phyloP scores from a whole-genome alignment of 495 filamentous ascomycete species.

The Aspergillus indologenus region DNA sequence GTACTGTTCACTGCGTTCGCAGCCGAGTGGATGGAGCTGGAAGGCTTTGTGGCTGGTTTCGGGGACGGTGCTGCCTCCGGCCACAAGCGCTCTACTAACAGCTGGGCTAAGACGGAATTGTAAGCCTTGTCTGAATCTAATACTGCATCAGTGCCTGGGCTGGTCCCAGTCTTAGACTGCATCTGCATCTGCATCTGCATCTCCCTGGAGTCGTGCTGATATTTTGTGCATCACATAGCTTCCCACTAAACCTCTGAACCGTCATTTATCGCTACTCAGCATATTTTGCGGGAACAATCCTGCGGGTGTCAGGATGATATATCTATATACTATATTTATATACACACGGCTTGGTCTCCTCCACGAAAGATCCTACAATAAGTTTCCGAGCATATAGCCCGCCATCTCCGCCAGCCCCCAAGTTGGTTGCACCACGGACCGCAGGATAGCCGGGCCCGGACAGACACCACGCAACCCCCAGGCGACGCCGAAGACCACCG shows the following conservation, averaged over 20 bases:
- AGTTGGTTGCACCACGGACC: conserved; percentile 44
- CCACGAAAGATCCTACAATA: conserved; percentile 19
- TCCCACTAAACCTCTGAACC: conserved; percentile 5
- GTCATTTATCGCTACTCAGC: not conserved
- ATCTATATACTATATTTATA: too few relatives aligned
- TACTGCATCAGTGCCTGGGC: conserved; percentile 10
- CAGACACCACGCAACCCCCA: conserved; percentile 58
- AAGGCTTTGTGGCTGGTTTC: conserved; percentile 54
- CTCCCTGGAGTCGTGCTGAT: conserved; percentile 8
- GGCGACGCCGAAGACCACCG: conserved; percentile 50
- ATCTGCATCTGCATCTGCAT: conserved; percentile 1
- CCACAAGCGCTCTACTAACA: conserved; percentile 11
- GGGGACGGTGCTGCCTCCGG: conserved; percentile 1
- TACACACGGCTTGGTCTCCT: not conserved
- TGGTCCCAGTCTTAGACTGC: not conserved
- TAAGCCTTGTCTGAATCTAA: conserved; percentile 34
- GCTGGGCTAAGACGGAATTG: conserved; percentile 38
- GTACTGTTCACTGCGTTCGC: conserved; percentile 78
- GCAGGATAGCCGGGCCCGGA: conserved; percentile 53
- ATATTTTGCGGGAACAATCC: not conserved
- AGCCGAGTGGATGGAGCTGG: conserved; percentile 91
- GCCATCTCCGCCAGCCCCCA: conserved; percentile 49
- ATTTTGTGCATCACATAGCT: conserved; percentile 11
- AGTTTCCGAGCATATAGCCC: conserved; percentile 47
- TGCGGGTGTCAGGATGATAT: too few relatives aligned